phyloP scores from a whole-genome alignment of 352 stramenopile species.

The Aphanomyces cochlioides region DNA sequence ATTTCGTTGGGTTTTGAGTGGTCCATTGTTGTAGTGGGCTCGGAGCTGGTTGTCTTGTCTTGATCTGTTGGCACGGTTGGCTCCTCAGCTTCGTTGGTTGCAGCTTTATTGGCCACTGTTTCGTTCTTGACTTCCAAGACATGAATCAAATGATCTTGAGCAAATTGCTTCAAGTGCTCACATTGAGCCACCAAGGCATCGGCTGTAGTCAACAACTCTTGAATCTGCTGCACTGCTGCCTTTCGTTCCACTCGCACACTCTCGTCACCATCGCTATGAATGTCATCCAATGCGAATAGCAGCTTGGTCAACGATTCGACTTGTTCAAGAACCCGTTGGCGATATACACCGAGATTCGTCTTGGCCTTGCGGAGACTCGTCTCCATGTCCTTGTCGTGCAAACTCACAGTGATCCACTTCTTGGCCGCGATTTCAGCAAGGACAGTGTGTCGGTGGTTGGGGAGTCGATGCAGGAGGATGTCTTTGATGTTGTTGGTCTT shows the following conservation, averaged over 20 bases:
- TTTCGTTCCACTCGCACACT: slow-evolving; percentile 53
- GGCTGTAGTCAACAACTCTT: slow-evolving; percentile 44
- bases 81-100: too few relatives aligned
- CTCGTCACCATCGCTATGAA: slow-evolving; percentile 55
- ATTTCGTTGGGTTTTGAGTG: too few relatives aligned
- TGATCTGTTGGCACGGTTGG: too few relatives aligned
- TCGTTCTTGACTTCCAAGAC: too few relatives aligned
- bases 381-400: background rate
- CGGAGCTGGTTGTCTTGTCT: too few relatives aligned
- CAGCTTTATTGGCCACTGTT: too few relatives aligned
- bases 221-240: slow-evolving; percentile 46
- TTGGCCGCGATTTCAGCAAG: slow-evolving; percentile 37
- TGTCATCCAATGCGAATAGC: slow-evolving; percentile 53
- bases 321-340: slow-evolving; percentile 58
- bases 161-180: too few relatives aligned
- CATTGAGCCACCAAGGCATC: slow-evolving; percentile 31
- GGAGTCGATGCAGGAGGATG: slow-evolving; percentile 38
- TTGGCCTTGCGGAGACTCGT: slow-evolving; percentile 43
- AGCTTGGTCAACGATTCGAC: slow-evolving; percentile 55
- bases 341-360: slow-evolving; percentile 36
- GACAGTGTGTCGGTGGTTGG: slow-evolving; percentile 38
- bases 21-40: too few relatives aligned
- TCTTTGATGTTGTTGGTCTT: slow-evolving; percentile 50
- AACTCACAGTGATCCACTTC: slow-evolving; percentile 37
- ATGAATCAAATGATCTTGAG: too few relatives aligned